Conservation (phyloP, 306 rosid species). For the Pterocarpus macrocarpus region DNA sequence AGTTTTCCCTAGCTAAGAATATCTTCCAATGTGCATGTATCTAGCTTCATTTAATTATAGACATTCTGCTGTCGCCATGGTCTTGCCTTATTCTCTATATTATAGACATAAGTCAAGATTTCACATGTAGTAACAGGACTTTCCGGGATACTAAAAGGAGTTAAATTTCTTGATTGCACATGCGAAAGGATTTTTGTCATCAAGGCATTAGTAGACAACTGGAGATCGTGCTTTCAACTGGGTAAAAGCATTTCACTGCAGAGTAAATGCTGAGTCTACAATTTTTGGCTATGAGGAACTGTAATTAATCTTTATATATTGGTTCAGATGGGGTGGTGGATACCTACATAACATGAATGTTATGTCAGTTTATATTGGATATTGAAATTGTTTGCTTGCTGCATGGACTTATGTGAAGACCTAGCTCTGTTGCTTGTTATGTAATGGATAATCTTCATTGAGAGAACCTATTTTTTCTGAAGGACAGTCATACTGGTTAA, state of each 20-base stretch:
- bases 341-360: too few relatives aligned
- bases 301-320: background rate
- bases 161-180: background rate
- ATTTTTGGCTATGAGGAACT: background rate
- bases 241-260: background rate
- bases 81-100: background rate
- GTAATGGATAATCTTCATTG: too few relatives aligned
- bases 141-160: background rate
- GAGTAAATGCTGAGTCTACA: background rate
- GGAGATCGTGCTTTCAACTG: background rate
- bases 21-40: background rate
- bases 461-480: too few relatives aligned
- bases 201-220: too few relatives aligned
- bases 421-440: too few relatives aligned
- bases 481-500: too few relatives aligned
- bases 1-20: background rate
- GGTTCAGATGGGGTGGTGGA: background rate
- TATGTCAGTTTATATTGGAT: too few relatives aligned
- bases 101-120: background rate
- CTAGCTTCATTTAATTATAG: background rate
- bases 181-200: background rate
- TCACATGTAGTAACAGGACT: background rate
- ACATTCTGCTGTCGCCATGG: background rate
- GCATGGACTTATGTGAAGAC: too few relatives aligned
- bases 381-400: too few relatives aligned